Conservation (phyloP, 1,284 basidiomycete species). For the Ceratobasidium theobromae region DNA sequence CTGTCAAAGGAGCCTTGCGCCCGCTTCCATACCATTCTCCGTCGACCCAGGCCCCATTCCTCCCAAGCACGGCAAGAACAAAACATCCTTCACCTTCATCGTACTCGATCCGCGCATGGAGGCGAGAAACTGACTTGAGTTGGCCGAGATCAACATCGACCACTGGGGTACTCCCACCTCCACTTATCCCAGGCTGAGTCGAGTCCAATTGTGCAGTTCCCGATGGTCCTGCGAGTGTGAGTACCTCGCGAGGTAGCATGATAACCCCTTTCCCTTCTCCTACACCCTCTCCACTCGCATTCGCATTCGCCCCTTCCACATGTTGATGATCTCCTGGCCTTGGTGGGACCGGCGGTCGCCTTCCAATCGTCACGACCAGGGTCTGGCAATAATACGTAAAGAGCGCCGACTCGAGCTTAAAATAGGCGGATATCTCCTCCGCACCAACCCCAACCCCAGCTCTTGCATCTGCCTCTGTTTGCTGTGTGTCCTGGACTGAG, state of each 20-base stretch:
- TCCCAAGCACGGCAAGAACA: slow-evolving; percentile 85
- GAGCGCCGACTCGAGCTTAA: slow-evolving; percentile 88
- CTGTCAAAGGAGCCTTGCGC: slow-evolving; percentile 76
- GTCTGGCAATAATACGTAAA: slow-evolving; percentile 88
- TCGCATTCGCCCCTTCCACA: neutral
- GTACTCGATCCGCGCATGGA: slow-evolving; percentile 95
- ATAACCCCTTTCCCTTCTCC: neutral
- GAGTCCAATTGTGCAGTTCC: slow-evolving; percentile 43
- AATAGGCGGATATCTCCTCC: slow-evolving; percentile 80
- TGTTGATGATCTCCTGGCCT: neutral
- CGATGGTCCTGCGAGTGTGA: slow-evolving; percentile 42
- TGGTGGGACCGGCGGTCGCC: slow-evolving; percentile 46
- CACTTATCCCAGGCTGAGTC: slow-evolving; percentile 41
- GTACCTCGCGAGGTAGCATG: slow-evolving; percentile 20
- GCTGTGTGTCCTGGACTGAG: neutral
- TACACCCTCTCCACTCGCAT: slow-evolving; percentile 1
- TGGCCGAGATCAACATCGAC: slow-evolving; percentile 97
- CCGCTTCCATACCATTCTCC: slow-evolving; percentile 92
- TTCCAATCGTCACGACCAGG: slow-evolving; percentile 66
- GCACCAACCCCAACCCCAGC: neutral
- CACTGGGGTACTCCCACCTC: neutral
- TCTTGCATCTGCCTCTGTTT: neutral
- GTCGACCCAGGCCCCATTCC: slow-evolving; percentile 98
- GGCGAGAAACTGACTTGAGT: slow-evolving; percentile 92
- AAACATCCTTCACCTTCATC: slow-evolving; percentile 86